A percentile compares a stretch with the other conserved stretches of the same genome.
phyloP scores from a whole-genome alignment of 371 early-diverging fungal genomes.

The Capillidium rhysosporum region DNA sequence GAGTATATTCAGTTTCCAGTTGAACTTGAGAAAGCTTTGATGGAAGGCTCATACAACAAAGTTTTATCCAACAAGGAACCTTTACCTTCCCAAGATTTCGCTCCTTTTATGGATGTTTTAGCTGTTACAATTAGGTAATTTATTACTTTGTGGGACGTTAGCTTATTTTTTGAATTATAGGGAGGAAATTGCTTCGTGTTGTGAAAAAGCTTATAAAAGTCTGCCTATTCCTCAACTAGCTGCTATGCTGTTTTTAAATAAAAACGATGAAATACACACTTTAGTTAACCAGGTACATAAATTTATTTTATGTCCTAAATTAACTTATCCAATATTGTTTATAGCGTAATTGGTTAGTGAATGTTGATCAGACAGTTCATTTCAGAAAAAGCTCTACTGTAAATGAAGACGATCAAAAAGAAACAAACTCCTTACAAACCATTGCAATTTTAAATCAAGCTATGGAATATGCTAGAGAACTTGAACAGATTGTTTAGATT shows the following conservation, averaged over 20 bases:
- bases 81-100: conserved; percentile 75
- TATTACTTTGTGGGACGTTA: not conserved
- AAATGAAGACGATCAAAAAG: conserved; percentile 9
- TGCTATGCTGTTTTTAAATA: conserved; percentile 67
- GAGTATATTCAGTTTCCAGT: conserved; percentile 72
- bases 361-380: conserved; percentile 53
- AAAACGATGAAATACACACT: conserved; percentile 44
- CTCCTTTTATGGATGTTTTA: conserved; percentile 81
- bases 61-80: conserved; percentile 76
- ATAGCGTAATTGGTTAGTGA: conserved; percentile 69
- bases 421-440: conserved; percentile 47
- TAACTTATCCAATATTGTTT: conserved; percentile 3
- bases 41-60: conserved; percentile 93
- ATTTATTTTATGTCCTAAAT: too few species aligned
- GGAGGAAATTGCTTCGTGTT: conserved; percentile 85
- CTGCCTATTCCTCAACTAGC: conserved; percentile 76
- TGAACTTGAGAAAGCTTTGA: conserved; percentile 81
- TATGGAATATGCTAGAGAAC: conserved; percentile 75
- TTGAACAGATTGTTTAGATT: conserved; percentile 89
- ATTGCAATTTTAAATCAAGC: conserved; percentile 64
- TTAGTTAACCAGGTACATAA: conserved; percentile 54
- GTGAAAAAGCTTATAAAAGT: conserved; percentile 73
- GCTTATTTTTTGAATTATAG: conserved; percentile 24
- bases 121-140: conserved; percentile 73
- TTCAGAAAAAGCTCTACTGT: conserved; percentile 49